Evolutionary conservation across 345 rosid genomes (phyloP), one percentile per base, ranked within the genome.

Genomic region (Euphorbia lathyris): DNA sequence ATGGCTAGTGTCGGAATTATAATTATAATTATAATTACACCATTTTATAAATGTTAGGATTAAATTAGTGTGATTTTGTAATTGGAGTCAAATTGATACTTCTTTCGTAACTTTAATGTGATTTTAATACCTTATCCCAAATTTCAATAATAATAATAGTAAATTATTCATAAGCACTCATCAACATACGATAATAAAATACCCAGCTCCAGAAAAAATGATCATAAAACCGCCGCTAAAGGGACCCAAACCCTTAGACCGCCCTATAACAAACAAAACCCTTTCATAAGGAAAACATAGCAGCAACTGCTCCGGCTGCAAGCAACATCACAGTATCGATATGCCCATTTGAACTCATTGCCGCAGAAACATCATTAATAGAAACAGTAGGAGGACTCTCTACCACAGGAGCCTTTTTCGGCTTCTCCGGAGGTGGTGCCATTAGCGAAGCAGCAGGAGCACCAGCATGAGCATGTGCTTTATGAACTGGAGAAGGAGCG

Each of bases 401-500:
- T 7, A 43, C 66, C 8, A n/a, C 14, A 1, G 69, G 69, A 29
- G 27, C 27, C 26, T 50, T 66, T 64, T 58, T 71, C 25, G 66
- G 60, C 48, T 74, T 68, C 25, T 55, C 58, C 19, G 75, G 72
- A 7, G 61, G 22, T 0, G 73, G 66, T 5, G 74, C 57, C 26
- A 20, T 17, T 11, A 34, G 5, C 47, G 36, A 4, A 29, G 45
- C 20, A 40, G 51, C 30, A 38, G 30, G n/a, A 7, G 69, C 58
- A 19, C 68, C 42, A 17, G 75, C 75, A 66, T 27, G 66, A 1
- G 67, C 62, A 48, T 34, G 56, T 1, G 48, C 55, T 40, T 40
- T 40, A 7, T n/a, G 66, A 26, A 58, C 69, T 0, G 77, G 51
- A 17, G 77, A 72, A 72, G 58, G 66, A 2, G 67, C 66, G 27